Evolutionary conservation across 345 rosid species (phyloP), one percentile per base, ranked within the genome.

Genomic region (Leavenworthia alabamica): DNA sequence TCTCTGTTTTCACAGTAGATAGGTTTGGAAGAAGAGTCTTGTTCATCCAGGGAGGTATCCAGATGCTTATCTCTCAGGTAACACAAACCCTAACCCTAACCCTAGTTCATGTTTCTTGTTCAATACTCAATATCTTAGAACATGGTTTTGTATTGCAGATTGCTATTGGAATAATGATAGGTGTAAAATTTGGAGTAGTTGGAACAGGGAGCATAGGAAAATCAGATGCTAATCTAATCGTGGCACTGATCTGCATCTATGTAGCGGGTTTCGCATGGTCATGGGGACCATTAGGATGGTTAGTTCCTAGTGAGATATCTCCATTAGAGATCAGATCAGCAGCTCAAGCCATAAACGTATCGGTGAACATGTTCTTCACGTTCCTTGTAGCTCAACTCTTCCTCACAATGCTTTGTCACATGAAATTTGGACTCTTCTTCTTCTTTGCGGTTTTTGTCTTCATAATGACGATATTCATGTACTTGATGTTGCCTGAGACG

Each of bases 31-130:
- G 96, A 59, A 67, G 85, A 56, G n/a, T 74, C 13, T 67, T 88
- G 75, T 83, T 88, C 76, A 73, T 85, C 17, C 83, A 83, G 68
- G 96, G 93, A 14, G 96, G 96, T 16, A 7, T 33, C 3, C 93
- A 85, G 62, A 88, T 88, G 96, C 51, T 85, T 9, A 60, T 83
- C 11, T 72, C 81, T 62, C 96, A 85, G 91, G 91, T 84, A 72
- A 64, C 32, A 16, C 27, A 17, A 4, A 62, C 37, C 35, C 67
- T 58, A 66, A 27, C 11, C 39, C 47, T 57, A 68, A 5, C 14
- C 37, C 66, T 59, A 59, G 0, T 33, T 7, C 7, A 7, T 8
- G 13, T 53, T 61, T n/a, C 73, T 53, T 62, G 19, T 47, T 12
- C 0, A 0, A 40, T 43, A 55, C 52, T 26, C 33, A 32, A 35